Conservation (phyloP, 129 eudicot species). For the Chrysanthemum lavandulifolium region DNA sequence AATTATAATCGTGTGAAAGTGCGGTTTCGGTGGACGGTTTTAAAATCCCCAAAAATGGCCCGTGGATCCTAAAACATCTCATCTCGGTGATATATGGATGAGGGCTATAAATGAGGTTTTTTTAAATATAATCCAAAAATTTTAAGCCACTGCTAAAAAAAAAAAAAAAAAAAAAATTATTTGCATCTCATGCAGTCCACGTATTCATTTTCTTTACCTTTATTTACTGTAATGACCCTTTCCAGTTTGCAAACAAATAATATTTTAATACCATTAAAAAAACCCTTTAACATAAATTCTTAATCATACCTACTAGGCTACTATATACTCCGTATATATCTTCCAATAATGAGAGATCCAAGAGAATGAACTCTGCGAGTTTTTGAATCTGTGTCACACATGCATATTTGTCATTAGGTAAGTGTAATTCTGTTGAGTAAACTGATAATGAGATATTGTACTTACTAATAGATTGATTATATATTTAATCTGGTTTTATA, state of each 20-base stretch:
- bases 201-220: neutral
- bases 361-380: neutral
- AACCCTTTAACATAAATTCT: neutral
- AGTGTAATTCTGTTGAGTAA: neutral
- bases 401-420: conserved; percentile 2
- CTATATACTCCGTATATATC: neutral
- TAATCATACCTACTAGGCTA: neutral
- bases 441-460: neutral
- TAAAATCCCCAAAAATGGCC: too few species aligned
- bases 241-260: conserved; percentile 17
- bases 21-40: too few species aligned
- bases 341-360: neutral
- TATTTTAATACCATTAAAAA: neutral
- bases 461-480: neutral
- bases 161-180: too few species aligned
- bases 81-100: too few species aligned
- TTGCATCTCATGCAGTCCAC: conserved; percentile 20
- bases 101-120: too few species aligned
- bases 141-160: too few species aligned
- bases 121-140: too few species aligned
- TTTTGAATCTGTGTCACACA: conserved; percentile 13
- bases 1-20: too few species aligned
- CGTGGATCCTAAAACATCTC: too few species aligned
- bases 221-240: neutral
- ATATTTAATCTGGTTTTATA: neutral